Conservation (phyloP, 2,329 filamentous ascomycete species). For the Myriangium duriaei region DNA sequence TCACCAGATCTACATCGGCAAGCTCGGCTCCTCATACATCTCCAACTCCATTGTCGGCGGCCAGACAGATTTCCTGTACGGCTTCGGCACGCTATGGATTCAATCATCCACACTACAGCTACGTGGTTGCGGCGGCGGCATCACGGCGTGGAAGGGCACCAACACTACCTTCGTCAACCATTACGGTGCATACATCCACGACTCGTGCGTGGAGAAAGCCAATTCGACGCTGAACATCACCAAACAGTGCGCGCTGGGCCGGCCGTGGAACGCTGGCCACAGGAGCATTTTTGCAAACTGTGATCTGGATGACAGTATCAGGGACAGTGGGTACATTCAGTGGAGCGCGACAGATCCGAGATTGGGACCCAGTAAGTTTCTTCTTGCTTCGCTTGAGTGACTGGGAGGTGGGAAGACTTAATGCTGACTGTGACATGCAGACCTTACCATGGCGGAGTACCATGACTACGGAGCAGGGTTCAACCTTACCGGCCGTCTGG, state of each 20-base stretch:
- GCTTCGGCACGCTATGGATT: conserved; percentile 53
- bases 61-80: conserved; percentile 57
- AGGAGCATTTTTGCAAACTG: conserved; percentile 44
- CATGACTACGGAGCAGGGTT: conserved; percentile 41
- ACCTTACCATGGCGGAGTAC: conserved; percentile 47
- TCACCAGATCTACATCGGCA: conserved; percentile 55
- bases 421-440: conserved; percentile 8
- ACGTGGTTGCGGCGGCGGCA: conserved; percentile 51
- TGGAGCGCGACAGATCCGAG: conserved; percentile 36
- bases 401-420: no score
- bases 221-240: conserved; percentile 35
- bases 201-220: conserved; percentile 41
- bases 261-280: conserved; percentile 50
- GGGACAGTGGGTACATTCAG: conserved; percentile 41
- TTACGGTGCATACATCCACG: conserved; percentile 53
- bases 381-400: neutral
- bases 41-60: conserved; percentile 48
- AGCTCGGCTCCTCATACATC: conserved; percentile 54
- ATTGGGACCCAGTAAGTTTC: conserved; percentile 21
- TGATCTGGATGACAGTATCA: conserved; percentile 43
- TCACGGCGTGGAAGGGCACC: conserved; percentile 57
- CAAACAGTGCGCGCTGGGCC: conserved; percentile 44
- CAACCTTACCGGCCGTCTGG: conserved; percentile 34
- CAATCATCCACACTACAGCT: conserved; percentile 42
- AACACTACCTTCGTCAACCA: conserved; percentile 56